Base-by-base conservation (phyloP, 805 yeast species). In the Danielia oregonensis region DNA sequence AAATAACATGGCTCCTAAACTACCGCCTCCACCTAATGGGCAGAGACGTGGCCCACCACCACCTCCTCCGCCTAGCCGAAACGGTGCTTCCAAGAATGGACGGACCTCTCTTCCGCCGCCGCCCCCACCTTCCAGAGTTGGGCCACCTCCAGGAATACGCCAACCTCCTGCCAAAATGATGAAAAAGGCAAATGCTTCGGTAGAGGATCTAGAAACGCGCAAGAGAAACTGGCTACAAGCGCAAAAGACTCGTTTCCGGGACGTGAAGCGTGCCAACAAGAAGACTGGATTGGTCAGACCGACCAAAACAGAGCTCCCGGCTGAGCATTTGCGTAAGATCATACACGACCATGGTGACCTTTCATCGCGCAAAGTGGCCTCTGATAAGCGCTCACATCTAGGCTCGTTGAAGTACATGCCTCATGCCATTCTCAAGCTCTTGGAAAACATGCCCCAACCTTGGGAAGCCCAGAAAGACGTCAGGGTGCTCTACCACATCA, bases 361-460 rank as follows among this genome's bases (percentile, higher is more conserved):
- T 67, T 77, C 94, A 1, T 77, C 89, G 2, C 75, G 77, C 44
- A 79, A 80, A 43, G 84, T 85, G 31, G 80, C 91, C 14, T 76
- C 83, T 9, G 97, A 91, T 51, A 89, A 88, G 54, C 69, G 91
- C 40, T 78, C 96, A 0, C 88, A 86, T 50, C 61, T 94, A 17
- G 96, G 96, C 2, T 89, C 97, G 1, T 67, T 93, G 37, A 91
- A 88, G 60, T 94, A 83, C 62, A 75, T 94, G 81, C 99, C 99
- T 0, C 97, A 91, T 61, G 96, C 98, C 0, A 75, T 88, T 3
- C 59, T 88, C 46, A 93, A 93, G 57, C 70, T 93, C 25, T 54
- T 93, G 25, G 98, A 93, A 51, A 88, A 87, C 52, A 91, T 93
- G 91, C 99, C 99, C 0, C 95, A 88, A 55, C 99, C 99, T 1